phyloP scores from a whole-genome alignment of 2,329 filamentous ascomycete genomes.

The Colletotrichum somersetense region DNA sequence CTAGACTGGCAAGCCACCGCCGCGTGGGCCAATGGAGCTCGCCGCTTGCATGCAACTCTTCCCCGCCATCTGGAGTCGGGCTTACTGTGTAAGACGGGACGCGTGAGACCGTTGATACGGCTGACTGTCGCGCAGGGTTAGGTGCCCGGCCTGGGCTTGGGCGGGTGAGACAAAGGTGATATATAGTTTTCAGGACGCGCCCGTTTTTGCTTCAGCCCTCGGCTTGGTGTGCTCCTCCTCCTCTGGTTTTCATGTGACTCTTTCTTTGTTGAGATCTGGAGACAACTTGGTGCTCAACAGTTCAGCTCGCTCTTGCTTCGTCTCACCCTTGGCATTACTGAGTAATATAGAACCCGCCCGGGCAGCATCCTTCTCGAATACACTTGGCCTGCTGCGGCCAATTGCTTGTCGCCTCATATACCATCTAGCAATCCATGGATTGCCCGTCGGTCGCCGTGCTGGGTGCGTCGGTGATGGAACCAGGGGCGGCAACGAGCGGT shows the following conservation, averaged over 20 bases:
- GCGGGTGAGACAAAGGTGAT: background rate
- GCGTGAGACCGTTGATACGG: background rate
- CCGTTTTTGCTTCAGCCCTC: background rate
- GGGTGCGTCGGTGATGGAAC: background rate
- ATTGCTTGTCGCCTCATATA: background rate
- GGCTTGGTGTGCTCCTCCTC: background rate
- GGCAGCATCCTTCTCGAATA: background rate
- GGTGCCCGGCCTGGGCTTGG: background rate
- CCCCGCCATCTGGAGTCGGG: background rate
- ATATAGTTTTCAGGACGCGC: constrained; percentile 3
- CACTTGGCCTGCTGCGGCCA: constrained; percentile 7
- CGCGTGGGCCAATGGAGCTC: constrained; percentile 5
- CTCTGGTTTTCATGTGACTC: background rate
- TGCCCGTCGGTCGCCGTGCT: background rate
- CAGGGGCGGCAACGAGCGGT: background rate
- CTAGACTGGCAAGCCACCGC: background rate
- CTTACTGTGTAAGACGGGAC: constrained; percentile 1
- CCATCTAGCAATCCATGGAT: background rate
- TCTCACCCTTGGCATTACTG: constrained; percentile 7
- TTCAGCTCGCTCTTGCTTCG: background rate
- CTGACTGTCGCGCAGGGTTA: background rate
- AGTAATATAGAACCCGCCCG: background rate
- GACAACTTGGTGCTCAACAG: background rate
- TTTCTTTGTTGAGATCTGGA: background rate
- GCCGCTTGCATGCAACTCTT: background rate